Evolutionary conservation across 441 rosid species (phyloP), one percentile per base, ranked within the genome.

Genomic region (Gossypium trilobum): DNA sequence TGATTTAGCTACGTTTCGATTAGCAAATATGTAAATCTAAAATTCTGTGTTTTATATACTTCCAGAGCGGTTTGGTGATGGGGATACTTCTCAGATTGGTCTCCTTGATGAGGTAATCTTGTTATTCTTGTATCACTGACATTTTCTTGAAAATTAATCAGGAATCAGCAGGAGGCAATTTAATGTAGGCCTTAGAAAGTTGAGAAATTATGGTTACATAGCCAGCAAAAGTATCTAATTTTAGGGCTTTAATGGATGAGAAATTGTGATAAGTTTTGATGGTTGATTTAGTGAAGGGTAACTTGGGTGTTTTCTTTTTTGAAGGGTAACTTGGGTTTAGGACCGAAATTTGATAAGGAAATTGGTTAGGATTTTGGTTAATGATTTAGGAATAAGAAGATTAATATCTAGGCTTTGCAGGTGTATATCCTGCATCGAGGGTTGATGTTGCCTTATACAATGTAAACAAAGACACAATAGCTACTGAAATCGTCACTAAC

Each of bases 31-130:
- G 46, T 29, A 16, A 46, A 60, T 59, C 59, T 73, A 56, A 72
- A 8, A 67, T 70, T 20, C 68, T 5, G 39, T 62, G 57, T 81
- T 67, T 87, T 48, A 61, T 13, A 16, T 59, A 14, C 39, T 87
- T 82, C 67, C 85, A 93, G 99, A 95, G 82, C 87, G 97, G 31
- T 95, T 95, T 85, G 98, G 97, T 70, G 99, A 95, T 76, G 98
- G 97, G 39, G 98, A 91, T 70, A 81, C 95, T 72, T 85, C 96
- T 85, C 97, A 95, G 80, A 89, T 87, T 80, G 92, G 85, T 83
- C 81, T 91, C 79, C 91, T 93, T 73, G 98, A 91, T 70, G 97
- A 93, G 99, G 99, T 95, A 87, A 71, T 80, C 67, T 16, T 69
- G 20, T 75, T 42, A 2, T 71, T 61, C 50, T 67, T 20, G 46